Base-by-base conservation (phyloP, 352 stramenopile species). In the Phytophthora pini region DNA sequence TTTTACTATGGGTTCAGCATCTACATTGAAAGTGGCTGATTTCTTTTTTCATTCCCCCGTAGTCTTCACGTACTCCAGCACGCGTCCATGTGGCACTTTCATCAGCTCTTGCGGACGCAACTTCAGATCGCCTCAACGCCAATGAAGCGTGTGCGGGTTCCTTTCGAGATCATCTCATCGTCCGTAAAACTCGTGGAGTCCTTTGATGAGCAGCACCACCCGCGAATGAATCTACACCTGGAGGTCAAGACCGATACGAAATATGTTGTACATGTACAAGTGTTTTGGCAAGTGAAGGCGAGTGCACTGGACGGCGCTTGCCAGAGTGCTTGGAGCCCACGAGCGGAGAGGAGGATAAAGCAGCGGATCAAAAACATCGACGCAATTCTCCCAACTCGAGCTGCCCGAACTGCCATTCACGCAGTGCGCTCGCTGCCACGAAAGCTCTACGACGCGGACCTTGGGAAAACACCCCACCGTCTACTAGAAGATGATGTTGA, bases 81-180 rank as follows among this genome's bases (percentile, higher is more conserved):
- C 52, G 76, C 77, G 49, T 85, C 79, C 27, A 79, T 88, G 69
- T 85, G 79, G 82, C 79, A 90, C 54, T 77, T 90, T 24, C 73
- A 88, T 53, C 82, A 90, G 50, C 76, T 90, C 13, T 39, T 88
- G 45, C 74, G 78, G 43, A 82, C 72, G 9, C 85, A 81, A 24
- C 50, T 72, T 13, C 70, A 88, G 44, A 31, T 57, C 2, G 34
- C 50, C 5, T 64, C 73, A 4, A 65, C 63, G 8, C 61, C 69
- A 29, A 89, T 90, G 82, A 54, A 65, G 34, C 70, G 74, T 5
- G 55, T 89, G 17, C 58, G 51, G 1, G 46, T 89, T 12, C 77
- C 74, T 8, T 89, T 88, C 49, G 78, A 84, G 27, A 45, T 90
- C 1, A 27, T 72, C 0, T 11, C 63, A 9, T 63, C 77, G 2